phyloP scores from a whole-genome alignment of 768 basidiomycete species.

The Russula earlei region DNA sequence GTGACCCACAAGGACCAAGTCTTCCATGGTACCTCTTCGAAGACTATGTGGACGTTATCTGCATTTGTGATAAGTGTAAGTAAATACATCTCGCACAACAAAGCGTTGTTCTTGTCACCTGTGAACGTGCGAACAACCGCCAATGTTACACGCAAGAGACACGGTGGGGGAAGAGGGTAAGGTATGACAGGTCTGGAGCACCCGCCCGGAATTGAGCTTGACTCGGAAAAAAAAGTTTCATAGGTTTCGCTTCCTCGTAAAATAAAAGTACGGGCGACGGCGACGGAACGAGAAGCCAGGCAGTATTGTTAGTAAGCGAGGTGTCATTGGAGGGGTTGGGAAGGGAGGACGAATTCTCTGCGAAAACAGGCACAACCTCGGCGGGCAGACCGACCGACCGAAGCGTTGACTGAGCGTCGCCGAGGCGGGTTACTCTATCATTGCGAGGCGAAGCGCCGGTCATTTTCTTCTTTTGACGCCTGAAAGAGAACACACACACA shows the following conservation, averaged over 20 bases:
- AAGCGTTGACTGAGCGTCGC: too few species aligned
- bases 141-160: background rate
- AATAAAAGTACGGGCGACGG: too few species aligned
- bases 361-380: too few species aligned
- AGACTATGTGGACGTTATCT: background rate
- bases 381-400: too few species aligned
- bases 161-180: background rate
- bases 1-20: constrained; percentile 11
- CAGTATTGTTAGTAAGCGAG: too few species aligned
- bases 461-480: too few species aligned
- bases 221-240: background rate
- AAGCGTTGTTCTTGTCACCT: background rate
- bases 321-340: too few species aligned
- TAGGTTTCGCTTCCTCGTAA: background rate
- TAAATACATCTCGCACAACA: background rate
- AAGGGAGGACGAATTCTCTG: too few species aligned
- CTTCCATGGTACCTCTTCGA: background rate
- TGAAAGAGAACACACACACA: too few species aligned
- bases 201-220: background rate
- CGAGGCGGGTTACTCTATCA: too few species aligned
- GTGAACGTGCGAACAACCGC: background rate
- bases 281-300: too few species aligned
- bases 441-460: too few species aligned
- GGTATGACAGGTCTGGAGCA: background rate
- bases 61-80: background rate